These are phyloP conservation scores for Hippophae tibetana DNA, from an alignment of 306 rosid genomes.

Conservation along the genomic window DNA sequence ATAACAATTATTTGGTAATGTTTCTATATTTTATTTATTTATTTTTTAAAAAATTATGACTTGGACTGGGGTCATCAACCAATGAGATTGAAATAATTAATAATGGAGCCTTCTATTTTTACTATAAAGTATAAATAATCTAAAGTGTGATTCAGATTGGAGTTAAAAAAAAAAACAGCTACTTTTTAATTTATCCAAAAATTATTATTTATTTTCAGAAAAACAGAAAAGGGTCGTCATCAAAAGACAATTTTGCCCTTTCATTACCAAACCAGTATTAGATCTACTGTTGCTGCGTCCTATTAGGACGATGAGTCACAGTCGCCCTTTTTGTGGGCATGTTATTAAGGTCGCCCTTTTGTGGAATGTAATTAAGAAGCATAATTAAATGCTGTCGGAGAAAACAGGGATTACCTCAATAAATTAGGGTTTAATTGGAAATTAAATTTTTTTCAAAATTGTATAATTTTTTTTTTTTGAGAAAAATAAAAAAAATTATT, in stretches of 20 bases:
- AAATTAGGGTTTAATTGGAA: neutral
- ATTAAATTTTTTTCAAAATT: neutral
- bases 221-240: slow-evolving; percentile 19
- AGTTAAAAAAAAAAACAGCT: neutral
- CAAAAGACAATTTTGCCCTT: slow-evolving; percentile 15
- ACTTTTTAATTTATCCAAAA: no score
- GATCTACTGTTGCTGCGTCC: slow-evolving; percentile 32
- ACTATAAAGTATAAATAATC: no score
- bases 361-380: neutral
- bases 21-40: neutral
- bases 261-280: slow-evolving; percentile 18
- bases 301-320: slow-evolving; percentile 29
- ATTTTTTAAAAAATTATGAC: slow-evolving; percentile 29
- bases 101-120: slow-evolving; percentile 20
- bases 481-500: no score
- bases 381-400: neutral
- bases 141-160: no score
- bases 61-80: slow-evolving; percentile 31
- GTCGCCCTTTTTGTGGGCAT: slow-evolving; percentile 22
- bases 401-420: neutral
- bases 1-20: slow-evolving; percentile 30
- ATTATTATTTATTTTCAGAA: no score
- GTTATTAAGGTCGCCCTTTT: slow-evolving; percentile 16
- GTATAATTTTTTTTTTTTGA: no score
- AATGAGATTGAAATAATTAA: slow-evolving; percentile 4